Conservation (phyloP, 2,329 filamentous ascomycete genomes). For the Trichophyton rubrum region DNA sequence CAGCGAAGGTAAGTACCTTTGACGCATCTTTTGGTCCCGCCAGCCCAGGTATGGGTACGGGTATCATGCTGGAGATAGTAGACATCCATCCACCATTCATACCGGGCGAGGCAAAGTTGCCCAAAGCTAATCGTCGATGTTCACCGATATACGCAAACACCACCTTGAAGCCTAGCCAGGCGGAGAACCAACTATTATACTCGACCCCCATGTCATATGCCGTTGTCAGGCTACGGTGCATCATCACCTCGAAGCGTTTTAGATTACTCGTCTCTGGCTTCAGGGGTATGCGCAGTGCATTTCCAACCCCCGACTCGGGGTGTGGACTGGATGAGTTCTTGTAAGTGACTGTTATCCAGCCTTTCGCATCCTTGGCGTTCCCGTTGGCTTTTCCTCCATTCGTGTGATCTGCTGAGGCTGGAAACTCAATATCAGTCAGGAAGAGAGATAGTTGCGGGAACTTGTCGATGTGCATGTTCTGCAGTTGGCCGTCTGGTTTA, state of each 20-base stretch:
- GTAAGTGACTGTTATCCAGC: conserved; percentile 31
- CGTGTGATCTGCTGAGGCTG: conserved; percentile 10
- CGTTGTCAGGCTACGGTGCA: conserved; percentile 47
- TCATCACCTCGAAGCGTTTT: conserved; percentile 39
- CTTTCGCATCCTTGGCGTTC: not conserved
- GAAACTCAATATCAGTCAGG: conserved; percentile 40
- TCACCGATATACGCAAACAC: conserved; percentile 54
- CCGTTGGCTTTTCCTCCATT: conserved; percentile 15
- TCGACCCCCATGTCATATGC: conserved; percentile 51
- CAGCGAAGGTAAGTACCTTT: conserved; percentile 55
- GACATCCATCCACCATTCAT: conserved; percentile 13
- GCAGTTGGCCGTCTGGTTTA: conserved; percentile 24
- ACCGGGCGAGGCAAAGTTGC: conserved; percentile 37
- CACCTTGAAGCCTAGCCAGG: conserved; percentile 50
- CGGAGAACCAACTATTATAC: conserved; percentile 55
- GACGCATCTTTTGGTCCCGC: not conserved
- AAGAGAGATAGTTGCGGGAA: conserved; percentile 54
- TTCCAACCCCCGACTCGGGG: conserved; percentile 17
- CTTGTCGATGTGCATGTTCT: conserved; percentile 48
- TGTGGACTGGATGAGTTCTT: conserved; percentile 14
- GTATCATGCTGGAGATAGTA: conserved; percentile 9
- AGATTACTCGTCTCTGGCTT: conserved; percentile 39
- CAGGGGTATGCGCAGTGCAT: conserved; percentile 44
- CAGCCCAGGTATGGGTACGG: not conserved
- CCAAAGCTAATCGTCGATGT: conserved; percentile 48